Conservation (phyloP, 768 basidiomycete species). For the Russula sp. region DNA sequence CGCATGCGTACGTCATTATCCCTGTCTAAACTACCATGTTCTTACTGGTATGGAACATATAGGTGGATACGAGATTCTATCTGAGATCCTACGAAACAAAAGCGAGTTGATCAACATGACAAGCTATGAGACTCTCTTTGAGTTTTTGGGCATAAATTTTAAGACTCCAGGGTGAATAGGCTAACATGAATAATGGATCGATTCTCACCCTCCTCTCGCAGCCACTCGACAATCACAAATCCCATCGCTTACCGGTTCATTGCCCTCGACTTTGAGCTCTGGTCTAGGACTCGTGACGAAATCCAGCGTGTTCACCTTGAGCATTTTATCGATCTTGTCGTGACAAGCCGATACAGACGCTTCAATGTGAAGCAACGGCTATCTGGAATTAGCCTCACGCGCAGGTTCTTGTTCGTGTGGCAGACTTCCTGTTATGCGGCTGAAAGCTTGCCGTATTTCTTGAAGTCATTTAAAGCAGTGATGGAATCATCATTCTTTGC, state of each 20-base stretch:
- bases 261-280: conserved; percentile 86
- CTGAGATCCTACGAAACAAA: conserved; percentile 65
- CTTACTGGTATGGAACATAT: neutral
- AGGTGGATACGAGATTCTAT: conserved; percentile 88
- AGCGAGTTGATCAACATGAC: conserved; percentile 69
- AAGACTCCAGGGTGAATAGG: conserved; percentile 64
- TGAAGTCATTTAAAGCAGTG: conserved; percentile 54
- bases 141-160: conserved; percentile 81
- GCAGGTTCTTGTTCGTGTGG: conserved; percentile 72
- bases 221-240: conserved; percentile 78
- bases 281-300: conserved; percentile 63
- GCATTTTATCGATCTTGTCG: conserved; percentile 71
- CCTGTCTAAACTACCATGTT: neutral
- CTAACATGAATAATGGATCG: neutral
- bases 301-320: conserved; percentile 76
- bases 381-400: conserved; percentile 60
- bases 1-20: conserved; percentile 55
- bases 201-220: conserved; percentile 26
- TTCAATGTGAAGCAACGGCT: conserved; percentile 77
- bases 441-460: conserved; percentile 41
- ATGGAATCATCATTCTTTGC: conserved; percentile 61
- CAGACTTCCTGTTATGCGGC: conserved; percentile 70
- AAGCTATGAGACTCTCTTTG: conserved; percentile 75
- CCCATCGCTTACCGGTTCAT: conserved; percentile 73
- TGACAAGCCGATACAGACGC: conserved; percentile 60